These are phyloP conservation scores for Hygrocybe punicea DNA, from an alignment of 768 basidiomycete species.

Conservation along the genomic window DNA sequence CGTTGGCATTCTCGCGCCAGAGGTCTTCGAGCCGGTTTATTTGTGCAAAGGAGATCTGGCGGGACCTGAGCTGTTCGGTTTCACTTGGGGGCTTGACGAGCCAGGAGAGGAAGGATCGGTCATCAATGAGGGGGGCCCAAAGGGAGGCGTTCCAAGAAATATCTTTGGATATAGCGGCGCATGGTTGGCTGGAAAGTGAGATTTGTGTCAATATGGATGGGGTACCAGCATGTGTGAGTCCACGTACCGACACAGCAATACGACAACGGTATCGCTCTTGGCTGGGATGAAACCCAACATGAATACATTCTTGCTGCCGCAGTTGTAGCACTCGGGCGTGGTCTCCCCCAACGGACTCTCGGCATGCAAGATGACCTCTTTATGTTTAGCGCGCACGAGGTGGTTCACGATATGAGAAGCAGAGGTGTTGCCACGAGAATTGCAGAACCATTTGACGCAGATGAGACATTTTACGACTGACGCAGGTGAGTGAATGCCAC, in stretches of 20 bases:
- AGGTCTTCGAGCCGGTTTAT: constrained; percentile 97
- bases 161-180: constrained; percentile 94
- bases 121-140: constrained; percentile 98
- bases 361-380: constrained; percentile 94
- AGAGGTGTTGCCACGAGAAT: constrained; percentile 95
- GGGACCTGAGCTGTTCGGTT: constrained; percentile 90
- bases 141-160: constrained; percentile 98
- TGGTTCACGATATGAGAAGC: constrained; percentile 99
- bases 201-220: background rate
- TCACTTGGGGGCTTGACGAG: constrained; percentile 96
- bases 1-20: constrained; percentile 94
- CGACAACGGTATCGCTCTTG: constrained; percentile 98
- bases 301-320: constrained; percentile 98
- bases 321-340: constrained; percentile 98
- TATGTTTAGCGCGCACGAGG: constrained; percentile 97
- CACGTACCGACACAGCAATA: constrained; percentile 84
- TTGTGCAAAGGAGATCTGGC: constrained; percentile 95
- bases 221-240: constrained; percentile 28
- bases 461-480: constrained; percentile 94
- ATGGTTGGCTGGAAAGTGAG: constrained; percentile 73
- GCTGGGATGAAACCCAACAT: constrained; percentile 99
- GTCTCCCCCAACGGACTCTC: constrained; percentile 96
- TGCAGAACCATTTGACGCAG: constrained; percentile 97
- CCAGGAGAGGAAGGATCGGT: constrained; percentile 99
- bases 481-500: constrained; percentile 95